Evolutionary conservation across 306 rosid species (phyloP), one percentile per base, ranked within the genome.

Genomic region (Quercus gilva): DNA sequence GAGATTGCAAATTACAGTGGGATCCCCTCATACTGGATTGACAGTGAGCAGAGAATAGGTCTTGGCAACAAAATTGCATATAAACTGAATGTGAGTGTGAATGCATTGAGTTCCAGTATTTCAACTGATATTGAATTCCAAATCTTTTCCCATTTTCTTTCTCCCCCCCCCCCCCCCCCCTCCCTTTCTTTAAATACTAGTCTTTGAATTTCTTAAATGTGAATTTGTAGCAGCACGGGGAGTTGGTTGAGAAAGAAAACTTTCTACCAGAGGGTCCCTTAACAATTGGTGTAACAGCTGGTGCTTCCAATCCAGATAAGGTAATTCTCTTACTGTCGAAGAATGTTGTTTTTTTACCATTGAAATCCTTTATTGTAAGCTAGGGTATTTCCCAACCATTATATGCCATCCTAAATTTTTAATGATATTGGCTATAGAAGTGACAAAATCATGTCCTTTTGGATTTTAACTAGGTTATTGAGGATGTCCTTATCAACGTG

Each of bases 251-350:
- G 88, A 95, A 87, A 82, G 99, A 95, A 75, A 91, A 91, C 84
- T 95, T 86, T 84, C 81, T 95, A 71, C 99, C 98, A 3, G 35
- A 84, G 80, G 98, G 99, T 85, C 97, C 96, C 68, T 59, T 93
- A 79, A 91, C 85, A 6, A 84, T 95, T 43, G 98, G 98, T 71
- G 91, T 95, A 26, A 95, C 97, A 58, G 90, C 98, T 28, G 98
- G 99, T 58, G 98, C 99, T 28, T 95, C 99, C 41, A 95, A 96
- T 63, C 98, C 99, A 5, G 99, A 95, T 82, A 95, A 95, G 98
- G 99, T 95, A 88, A 73, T 52, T 79, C 55, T 23, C 72, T 76
- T 78, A 21, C 18, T 6, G n/a, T 28, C 2, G 4, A 79, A 67
- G 67, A 18, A 37, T 63, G 67, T 31, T 31, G 35, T 0, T 31